Evolutionary conservation across 2,329 filamentous ascomycete species (phyloP).

Genomic region (Pseudogymnoascus sp.): DNA sequence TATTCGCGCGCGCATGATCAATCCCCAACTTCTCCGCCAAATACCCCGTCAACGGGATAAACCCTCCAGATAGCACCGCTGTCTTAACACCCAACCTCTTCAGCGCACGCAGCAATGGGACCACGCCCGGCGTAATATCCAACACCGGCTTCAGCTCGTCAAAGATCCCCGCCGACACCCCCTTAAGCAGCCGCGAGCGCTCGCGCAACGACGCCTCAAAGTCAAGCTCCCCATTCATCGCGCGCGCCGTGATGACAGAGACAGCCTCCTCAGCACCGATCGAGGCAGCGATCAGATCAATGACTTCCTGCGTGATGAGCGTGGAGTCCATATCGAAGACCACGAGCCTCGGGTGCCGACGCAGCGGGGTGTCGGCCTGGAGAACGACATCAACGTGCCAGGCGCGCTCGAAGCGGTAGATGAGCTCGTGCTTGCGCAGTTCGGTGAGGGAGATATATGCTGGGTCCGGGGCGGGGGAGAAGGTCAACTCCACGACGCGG

Average conservation of each 20-base stretch:
- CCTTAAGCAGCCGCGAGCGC: slow-evolving; percentile 71
- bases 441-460: slow-evolving; percentile 60
- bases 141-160: slow-evolving; percentile 66
- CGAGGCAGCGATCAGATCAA: slow-evolving; percentile 83
- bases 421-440: slow-evolving; percentile 68
- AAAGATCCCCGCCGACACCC: slow-evolving; percentile 70
- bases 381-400: slow-evolving; percentile 83
- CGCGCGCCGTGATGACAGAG: slow-evolving; percentile 79
- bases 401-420: slow-evolving; percentile 77
- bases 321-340: slow-evolving; percentile 99
- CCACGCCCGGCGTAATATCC: slow-evolving; percentile 73
- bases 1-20: slow-evolving; percentile 83
- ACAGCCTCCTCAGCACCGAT: slow-evolving; percentile 77
- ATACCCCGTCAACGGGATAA: slow-evolving; percentile 82
- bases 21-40: slow-evolving; percentile 72
- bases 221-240: slow-evolving; percentile 93
- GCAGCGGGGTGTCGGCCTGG: slow-evolving; percentile 63
- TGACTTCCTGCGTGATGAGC: slow-evolving; percentile 93
- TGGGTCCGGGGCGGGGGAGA: slow-evolving; percentile 50
- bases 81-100: slow-evolving; percentile 76
- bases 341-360: slow-evolving; percentile 73
- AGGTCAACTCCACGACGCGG: slow-evolving; percentile 55
- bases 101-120: slow-evolving; percentile 62
- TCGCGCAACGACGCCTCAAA: slow-evolving; percentile 78
- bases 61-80: slow-evolving; percentile 86